Evolutionary conservation across 108 stramenopile genomes (phyloP).

Genomic region (Fragilariopsis cylindrus): DNA sequence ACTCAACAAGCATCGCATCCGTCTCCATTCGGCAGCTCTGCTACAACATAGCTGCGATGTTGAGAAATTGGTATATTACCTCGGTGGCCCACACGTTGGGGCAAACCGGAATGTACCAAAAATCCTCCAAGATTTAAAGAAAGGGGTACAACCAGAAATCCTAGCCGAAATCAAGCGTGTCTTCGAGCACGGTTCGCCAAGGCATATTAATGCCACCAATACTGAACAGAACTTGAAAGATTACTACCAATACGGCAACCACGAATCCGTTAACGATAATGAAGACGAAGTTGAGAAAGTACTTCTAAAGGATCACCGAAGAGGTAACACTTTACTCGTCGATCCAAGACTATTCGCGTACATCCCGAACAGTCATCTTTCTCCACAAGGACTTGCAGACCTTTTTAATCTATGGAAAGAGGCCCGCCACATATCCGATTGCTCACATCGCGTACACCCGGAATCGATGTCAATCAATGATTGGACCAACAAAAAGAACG

Average conservation of each 20-base stretch:
- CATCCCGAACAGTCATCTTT: slow-evolving; percentile 12
- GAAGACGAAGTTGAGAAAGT: neutral
- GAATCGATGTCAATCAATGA: slow-evolving; percentile 12
- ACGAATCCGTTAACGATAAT: slow-evolving; percentile 3
- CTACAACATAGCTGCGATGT: neutral
- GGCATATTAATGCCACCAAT: neutral
- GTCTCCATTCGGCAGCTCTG: neutral
- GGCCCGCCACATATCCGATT: slow-evolving; percentile 7
- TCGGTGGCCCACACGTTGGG: slow-evolving; percentile 9
- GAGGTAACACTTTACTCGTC: neutral
- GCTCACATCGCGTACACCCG: neutral
- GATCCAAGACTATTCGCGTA: neutral
- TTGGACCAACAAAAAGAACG: slow-evolving; percentile 19
- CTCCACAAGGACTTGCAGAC: slow-evolving; percentile 13
- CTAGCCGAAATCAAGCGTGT: slow-evolving; percentile 6
- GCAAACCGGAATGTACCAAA: neutral
- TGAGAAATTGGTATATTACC: neutral
- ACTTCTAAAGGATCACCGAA: slow-evolving; percentile 11
- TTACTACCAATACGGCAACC: slow-evolving; percentile 25
- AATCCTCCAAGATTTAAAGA: neutral
- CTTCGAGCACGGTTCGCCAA: slow-evolving; percentile 4
- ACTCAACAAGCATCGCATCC: neutral
- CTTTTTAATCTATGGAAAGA: neutral
- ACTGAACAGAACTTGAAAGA: slow-evolving; percentile 17
- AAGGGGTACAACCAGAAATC: neutral